phyloP scores from a whole-genome alignment of 2,329 filamentous ascomycete genomes.

The Botrytis paeoniae region DNA sequence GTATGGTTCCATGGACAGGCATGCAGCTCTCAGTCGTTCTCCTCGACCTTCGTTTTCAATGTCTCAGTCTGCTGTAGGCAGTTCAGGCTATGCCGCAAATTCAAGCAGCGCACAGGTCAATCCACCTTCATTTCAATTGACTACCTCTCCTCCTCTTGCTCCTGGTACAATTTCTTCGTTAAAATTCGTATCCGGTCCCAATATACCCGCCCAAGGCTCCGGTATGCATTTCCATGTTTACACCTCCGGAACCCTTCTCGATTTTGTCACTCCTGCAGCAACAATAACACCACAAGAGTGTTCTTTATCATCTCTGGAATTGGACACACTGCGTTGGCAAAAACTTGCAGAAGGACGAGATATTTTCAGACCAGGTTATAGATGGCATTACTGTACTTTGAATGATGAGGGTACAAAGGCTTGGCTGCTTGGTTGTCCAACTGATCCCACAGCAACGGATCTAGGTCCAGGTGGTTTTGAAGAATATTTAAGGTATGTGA shows the following conservation, averaged over 20 bases:
- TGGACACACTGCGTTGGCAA: constrained; percentile 87
- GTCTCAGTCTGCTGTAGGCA: constrained; percentile 51
- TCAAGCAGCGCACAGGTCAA: constrained; percentile 66
- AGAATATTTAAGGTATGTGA: constrained; percentile 68
- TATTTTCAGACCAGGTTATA: constrained; percentile 85
- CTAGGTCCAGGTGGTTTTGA: constrained; percentile 70
- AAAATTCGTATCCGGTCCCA: constrained; percentile 83
- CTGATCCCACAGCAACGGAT: constrained; percentile 64
- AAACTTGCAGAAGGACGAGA: constrained; percentile 92
- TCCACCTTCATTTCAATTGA: constrained; percentile 62
- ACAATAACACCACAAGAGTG: constrained; percentile 85
- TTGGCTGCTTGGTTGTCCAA: constrained; percentile 91
- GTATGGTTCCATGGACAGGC: constrained; percentile 50
- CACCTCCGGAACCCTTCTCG: constrained; percentile 85
- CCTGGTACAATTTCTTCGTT: constrained; percentile 87
- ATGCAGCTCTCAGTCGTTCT: constrained; percentile 40
- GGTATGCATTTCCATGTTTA: constrained; percentile 96
- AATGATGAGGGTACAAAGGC: constrained; percentile 94
- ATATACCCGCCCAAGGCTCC: constrained; percentile 82
- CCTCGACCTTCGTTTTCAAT: constrained; percentile 53
- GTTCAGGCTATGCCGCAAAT: constrained; percentile 65
- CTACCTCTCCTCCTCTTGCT: constrained; percentile 75
- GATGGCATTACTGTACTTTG: constrained; percentile 98
- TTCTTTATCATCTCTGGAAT: constrained; percentile 82
- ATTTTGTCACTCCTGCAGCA: constrained; percentile 89